phyloP scores from a whole-genome alignment of 257 asterid species.

The Solanum habrochaites region DNA sequence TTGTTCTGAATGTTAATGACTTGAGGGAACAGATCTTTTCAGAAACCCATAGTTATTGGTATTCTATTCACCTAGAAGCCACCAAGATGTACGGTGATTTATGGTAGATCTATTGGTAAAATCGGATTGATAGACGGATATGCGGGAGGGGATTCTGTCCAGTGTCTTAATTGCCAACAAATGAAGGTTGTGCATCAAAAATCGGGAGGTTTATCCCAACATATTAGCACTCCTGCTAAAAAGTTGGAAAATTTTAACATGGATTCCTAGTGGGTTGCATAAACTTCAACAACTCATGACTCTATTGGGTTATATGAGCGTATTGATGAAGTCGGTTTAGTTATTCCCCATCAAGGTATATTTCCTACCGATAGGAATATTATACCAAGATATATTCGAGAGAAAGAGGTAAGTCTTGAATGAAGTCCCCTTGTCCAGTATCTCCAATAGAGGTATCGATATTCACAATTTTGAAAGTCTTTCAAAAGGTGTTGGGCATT shows the following conservation, averaged over 20 bases:
- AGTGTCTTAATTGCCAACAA: background rate
- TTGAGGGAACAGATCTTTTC: background rate
- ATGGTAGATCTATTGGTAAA: background rate
- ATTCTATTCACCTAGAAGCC: background rate
- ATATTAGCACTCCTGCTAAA: background rate
- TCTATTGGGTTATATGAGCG: background rate
- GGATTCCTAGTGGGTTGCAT: background rate
- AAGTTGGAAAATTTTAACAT: background rate
- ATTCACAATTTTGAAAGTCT: background rate
- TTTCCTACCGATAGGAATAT: too few species aligned
- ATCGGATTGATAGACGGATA: background rate
- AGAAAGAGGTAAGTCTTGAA: background rate
- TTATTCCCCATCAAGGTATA: too few species aligned
- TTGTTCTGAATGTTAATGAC: background rate
- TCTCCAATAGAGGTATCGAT: background rate
- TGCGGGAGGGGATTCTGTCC: background rate
- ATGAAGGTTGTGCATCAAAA: background rate
- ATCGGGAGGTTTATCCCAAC: background rate
- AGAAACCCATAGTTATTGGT: background rate
- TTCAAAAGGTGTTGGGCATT: too few species aligned
- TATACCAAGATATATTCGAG: too few species aligned
- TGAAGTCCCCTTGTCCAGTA: background rate
- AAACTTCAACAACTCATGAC: background rate
- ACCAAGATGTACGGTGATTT: background rate
- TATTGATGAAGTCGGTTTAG: background rate